Evolutionary conservation across 2,329 filamentous ascomycete genomes (phyloP).

Genomic region (Aureobasidium sp.): DNA sequence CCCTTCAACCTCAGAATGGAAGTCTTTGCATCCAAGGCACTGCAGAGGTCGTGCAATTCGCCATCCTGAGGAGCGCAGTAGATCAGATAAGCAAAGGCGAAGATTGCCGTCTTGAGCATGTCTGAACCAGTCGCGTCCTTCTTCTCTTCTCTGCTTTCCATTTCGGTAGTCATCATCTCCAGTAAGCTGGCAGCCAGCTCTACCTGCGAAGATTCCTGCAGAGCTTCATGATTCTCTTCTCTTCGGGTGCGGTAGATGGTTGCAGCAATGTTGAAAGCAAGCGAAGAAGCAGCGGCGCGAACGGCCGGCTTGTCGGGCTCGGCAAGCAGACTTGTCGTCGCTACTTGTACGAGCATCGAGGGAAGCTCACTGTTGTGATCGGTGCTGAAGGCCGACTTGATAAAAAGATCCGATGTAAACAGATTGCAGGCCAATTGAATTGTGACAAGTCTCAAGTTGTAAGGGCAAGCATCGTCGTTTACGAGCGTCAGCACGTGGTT

Average conservation of each 20-base stretch:
- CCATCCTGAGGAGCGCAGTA: constrained; percentile 64
- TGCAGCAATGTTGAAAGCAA: constrained; percentile 74
- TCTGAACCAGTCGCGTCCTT: constrained; percentile 40
- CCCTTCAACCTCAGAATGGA: constrained; percentile 44
- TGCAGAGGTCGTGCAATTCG: constrained; percentile 71
- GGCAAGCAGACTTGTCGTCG: constrained; percentile 64
- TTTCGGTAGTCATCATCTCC: constrained; percentile 42
- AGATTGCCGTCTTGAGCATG: constrained; percentile 65
- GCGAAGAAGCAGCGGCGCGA: constrained; percentile 70
- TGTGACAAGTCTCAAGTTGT: constrained; percentile 74
- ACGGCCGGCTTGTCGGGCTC: constrained; percentile 67
- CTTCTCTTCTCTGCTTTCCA: constrained; percentile 46
- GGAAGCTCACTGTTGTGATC: constrained; percentile 30
- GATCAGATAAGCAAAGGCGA: constrained; percentile 66
- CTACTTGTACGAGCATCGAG: constrained; percentile 57
- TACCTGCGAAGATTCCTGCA: constrained; percentile 65
- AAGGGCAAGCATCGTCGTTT: constrained; percentile 54
- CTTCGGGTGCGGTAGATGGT: constrained; percentile 59
- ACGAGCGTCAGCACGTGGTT: constrained; percentile 49
- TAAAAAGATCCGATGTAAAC: constrained; percentile 66
- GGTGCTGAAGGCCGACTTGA: constrained; percentile 33
- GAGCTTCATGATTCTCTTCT: constrained; percentile 46
- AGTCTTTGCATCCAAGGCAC: constrained; percentile 64
- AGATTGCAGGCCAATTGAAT: constrained; percentile 79
- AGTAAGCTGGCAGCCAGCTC: constrained; percentile 74